Percentiles rank a stretch among this genome's conserved stretches.
Conservation (phyloP, 2,329 filamentous ascomycete species). For the Fusarium tupiense region DNA sequence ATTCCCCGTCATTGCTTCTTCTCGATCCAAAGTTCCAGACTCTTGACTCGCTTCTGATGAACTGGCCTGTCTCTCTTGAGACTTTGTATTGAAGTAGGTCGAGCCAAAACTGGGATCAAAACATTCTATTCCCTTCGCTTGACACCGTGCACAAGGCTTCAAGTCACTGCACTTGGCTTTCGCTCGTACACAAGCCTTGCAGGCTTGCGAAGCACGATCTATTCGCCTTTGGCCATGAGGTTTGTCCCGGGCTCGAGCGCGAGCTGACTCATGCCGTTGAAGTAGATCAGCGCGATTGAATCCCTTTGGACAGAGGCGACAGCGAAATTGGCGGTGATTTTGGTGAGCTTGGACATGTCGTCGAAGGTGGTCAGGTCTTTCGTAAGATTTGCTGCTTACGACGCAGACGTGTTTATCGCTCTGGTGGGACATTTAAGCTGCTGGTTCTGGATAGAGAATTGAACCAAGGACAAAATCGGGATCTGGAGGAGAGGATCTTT, state of each 20-base stretch:
- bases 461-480: accelerated
- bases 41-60: accelerated
- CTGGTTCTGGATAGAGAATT: accelerated
- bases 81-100: accelerated
- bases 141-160: not conserved
- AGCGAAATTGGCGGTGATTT: not conserved
- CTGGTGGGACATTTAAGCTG: not conserved
- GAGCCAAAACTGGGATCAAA: not conserved
- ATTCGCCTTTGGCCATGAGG: accelerated
- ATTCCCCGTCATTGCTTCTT: not conserved
- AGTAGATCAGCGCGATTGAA: not conserved
- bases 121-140: not conserved
- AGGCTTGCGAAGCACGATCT: not conserved
- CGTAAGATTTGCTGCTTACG: no score
- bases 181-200: not conserved
- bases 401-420: not conserved
- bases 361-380: not conserved
- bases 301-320: not conserved
- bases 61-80: not conserved
- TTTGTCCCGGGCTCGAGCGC: not conserved
- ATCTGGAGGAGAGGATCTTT: not conserved
- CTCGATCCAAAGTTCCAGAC: accelerated
- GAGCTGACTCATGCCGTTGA: not conserved
- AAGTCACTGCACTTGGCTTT: not conserved
- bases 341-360: not conserved